Conservation (phyloP, 2,329 filamentous ascomycete species). For the Aotearoamyces nothofagi region DNA sequence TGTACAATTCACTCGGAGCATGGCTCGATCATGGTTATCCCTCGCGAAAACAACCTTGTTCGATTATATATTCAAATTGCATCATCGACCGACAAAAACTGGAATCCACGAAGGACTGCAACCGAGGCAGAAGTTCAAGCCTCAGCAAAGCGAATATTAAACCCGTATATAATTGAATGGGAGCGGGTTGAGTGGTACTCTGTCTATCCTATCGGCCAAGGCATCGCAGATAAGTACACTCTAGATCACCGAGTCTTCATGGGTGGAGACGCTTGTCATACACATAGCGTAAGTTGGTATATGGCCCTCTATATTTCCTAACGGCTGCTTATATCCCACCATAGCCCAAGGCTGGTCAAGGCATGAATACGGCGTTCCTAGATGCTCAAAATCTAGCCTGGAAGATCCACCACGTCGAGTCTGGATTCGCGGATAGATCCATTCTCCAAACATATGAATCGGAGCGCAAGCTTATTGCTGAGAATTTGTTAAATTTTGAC, state of each 20-base stretch:
- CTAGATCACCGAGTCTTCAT: slow-evolving; percentile 57
- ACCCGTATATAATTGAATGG: slow-evolving; percentile 53
- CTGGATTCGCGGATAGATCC: slow-evolving; percentile 60
- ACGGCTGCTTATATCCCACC: slow-evolving; percentile 8
- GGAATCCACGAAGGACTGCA: slow-evolving; percentile 45
- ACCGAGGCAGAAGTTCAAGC: slow-evolving; percentile 48
- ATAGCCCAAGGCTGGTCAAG: slow-evolving; percentile 63
- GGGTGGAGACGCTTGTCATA: slow-evolving; percentile 66
- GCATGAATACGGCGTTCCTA: slow-evolving; percentile 68
- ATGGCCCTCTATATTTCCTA: background rate
- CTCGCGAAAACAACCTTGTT: slow-evolving; percentile 53
- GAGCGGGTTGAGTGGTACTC: slow-evolving; percentile 60
- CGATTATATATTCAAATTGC: slow-evolving; percentile 56
- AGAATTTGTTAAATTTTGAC: slow-evolving; percentile 75
- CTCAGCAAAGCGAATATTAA: slow-evolving; percentile 47
- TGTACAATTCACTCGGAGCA: slow-evolving; percentile 61
- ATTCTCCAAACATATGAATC: slow-evolving; percentile 74
- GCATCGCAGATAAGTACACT: slow-evolving; percentile 53
- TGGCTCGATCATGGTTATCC: slow-evolving; percentile 70
- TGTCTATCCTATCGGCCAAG: slow-evolving; percentile 63
- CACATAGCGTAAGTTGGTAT: slow-evolving; percentile 46
- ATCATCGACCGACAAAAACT: slow-evolving; percentile 44
- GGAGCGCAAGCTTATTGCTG: slow-evolving; percentile 73
- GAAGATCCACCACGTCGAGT: slow-evolving; percentile 89
- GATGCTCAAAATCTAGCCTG: slow-evolving; percentile 84